These are phyloP conservation scores for Grosmannia huntii DNA, from an alignment of 2,329 filamentous ascomycete species.

Conservation along the genomic window DNA sequence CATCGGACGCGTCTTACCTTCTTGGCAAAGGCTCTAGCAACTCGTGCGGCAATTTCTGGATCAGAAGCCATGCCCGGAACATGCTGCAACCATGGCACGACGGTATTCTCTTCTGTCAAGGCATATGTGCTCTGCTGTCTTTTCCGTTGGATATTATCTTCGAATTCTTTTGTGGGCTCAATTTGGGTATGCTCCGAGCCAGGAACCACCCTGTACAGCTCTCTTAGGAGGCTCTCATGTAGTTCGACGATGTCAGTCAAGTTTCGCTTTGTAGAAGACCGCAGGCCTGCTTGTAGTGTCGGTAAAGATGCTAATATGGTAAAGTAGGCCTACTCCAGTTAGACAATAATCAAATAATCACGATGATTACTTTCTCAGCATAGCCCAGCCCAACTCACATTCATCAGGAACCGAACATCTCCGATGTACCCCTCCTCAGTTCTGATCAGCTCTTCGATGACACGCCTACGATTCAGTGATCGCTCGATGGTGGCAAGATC, in stretches of 20 bases:
- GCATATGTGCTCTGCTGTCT: constrained; percentile 36
- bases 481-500: constrained; percentile 62
- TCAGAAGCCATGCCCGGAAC: constrained; percentile 42
- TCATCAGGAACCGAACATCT: constrained; percentile 74
- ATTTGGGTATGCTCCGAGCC: constrained; percentile 48
- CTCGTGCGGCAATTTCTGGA: constrained; percentile 45
- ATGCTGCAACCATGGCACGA: constrained; percentile 29
- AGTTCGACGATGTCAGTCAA: constrained; percentile 68
- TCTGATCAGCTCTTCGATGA: constrained; percentile 72
- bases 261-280: constrained; percentile 65
- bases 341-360: neutral
- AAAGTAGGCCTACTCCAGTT: constrained; percentile 48
- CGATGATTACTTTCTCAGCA: neutral
- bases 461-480: constrained; percentile 60
- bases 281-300: constrained; percentile 47
- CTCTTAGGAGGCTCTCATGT: constrained; percentile 68
- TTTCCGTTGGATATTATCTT: constrained; percentile 3
- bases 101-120: constrained; percentile 24
- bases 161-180: constrained; percentile 15
- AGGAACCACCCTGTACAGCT: constrained; percentile 60
- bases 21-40: constrained; percentile 46
- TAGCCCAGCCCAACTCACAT: constrained; percentile 39
- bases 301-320: constrained; percentile 62
- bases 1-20: constrained; percentile 28
- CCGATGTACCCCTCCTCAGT: constrained; percentile 85